Percentiles rank a stretch among this genome's conserved stretches.
Conservation (phyloP, 495 filamentous ascomycete species). For the Penicillium macrosclerotiorum region DNA sequence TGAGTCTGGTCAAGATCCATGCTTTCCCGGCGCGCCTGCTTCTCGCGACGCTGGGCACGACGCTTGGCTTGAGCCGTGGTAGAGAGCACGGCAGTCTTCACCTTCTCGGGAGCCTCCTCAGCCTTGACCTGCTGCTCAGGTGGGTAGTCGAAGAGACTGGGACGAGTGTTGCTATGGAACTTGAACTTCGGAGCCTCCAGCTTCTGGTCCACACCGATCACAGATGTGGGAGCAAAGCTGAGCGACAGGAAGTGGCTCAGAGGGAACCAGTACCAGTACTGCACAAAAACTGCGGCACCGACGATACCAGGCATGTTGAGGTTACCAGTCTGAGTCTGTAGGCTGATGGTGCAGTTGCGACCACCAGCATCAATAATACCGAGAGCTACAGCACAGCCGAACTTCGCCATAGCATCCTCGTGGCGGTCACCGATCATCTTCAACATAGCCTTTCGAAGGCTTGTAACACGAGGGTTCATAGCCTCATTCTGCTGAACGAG, state of each 20-base stretch:
- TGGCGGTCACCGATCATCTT: conserved; percentile 93
- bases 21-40: conserved; percentile 70
- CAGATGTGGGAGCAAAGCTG: conserved; percentile 88
- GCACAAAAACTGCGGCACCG: conserved; percentile 95
- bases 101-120: conserved; percentile 88
- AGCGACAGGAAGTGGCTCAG: conserved; percentile 95
- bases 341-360: conserved; percentile 94
- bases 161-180: conserved; percentile 89
- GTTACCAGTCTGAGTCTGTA: conserved; percentile 97
- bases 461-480: conserved; percentile 86
- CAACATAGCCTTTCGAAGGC: conserved; percentile 78
- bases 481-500: conserved; percentile 96
- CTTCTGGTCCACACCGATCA: conserved; percentile 91
- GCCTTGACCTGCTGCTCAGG: conserved; percentile 92
- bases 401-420: conserved; percentile 99
- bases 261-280: conserved; percentile 99
- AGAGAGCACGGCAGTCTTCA: conserved; percentile 93
- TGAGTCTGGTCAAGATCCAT: conserved; percentile 84
- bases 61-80: conserved; percentile 97
- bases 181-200: conserved; percentile 95
- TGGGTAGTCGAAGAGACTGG: conserved; percentile 96
- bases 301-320: conserved; percentile 97
- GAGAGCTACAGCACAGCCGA: conserved; percentile 87
- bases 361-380: conserved; percentile 99
- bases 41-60: conserved; percentile 72